phyloP scores from a whole-genome alignment of 441 rosid species.

The Manihot esculenta region DNA sequence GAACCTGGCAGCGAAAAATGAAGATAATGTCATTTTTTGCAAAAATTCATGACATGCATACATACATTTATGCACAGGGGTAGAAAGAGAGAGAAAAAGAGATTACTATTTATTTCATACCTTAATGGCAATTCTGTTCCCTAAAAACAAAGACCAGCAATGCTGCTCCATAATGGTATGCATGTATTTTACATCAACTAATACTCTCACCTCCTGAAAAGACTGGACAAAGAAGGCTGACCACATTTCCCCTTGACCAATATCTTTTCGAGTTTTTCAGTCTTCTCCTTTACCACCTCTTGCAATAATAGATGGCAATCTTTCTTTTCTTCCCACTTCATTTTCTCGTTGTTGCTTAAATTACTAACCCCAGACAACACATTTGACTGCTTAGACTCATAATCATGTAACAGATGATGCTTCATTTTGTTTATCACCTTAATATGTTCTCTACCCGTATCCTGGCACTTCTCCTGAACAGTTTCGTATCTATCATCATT shows the following conservation, averaged over 20 bases:
- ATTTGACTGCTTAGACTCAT: slow-evolving; percentile 4
- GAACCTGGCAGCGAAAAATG: not conserved
- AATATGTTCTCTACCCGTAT: slow-evolving; percentile 6
- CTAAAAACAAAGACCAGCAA: not conserved
- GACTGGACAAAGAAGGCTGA: slow-evolving; percentile 24
- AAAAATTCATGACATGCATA: not conserved
- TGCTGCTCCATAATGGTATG: not conserved
- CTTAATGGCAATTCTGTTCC: not conserved
- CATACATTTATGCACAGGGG: not conserved
- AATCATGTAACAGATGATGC: not conserved
- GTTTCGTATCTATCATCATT: slow-evolving; percentile 2
- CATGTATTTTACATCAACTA: slow-evolving; percentile 1
- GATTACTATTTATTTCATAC: not conserved
- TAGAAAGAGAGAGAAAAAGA: not conserved
- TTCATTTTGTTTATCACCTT: slow-evolving; percentile 15
- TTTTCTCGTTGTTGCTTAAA: slow-evolving; percentile 13
- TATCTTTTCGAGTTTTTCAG: not conserved
- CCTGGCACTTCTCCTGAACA: slow-evolving; percentile 10
- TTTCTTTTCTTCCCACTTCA: slow-evolving; percentile 12
- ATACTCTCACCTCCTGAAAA: slow-evolving; percentile 32
- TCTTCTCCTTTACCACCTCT: slow-evolving; percentile 17
- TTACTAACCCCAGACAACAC: slow-evolving; percentile 11
- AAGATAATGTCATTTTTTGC: not conserved
- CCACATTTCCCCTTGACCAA: slow-evolving; percentile 12
- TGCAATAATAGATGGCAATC: not conserved